These are phyloP conservation scores for Clathrospora elynae DNA, from an alignment of 2,329 filamentous ascomycete species.

Conservation along the genomic window DNA sequence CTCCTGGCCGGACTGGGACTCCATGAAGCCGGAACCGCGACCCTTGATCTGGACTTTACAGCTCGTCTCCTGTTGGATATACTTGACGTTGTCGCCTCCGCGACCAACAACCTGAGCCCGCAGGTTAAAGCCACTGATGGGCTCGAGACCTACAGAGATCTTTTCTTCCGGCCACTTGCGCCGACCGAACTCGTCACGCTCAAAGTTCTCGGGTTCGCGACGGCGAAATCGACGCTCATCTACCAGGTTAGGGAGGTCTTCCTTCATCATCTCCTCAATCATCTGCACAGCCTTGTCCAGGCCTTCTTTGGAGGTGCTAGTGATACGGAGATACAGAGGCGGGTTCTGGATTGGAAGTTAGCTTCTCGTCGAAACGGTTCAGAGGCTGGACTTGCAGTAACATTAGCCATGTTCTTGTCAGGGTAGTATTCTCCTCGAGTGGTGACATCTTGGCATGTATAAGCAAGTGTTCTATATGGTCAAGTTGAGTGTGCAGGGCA, in stretches of 20 bases:
- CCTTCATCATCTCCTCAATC: slow-evolving; percentile 94
- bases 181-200: slow-evolving; percentile 90
- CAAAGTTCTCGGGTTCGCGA: slow-evolving; percentile 77
- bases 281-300: slow-evolving; percentile 84
- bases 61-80: slow-evolving; percentile 93
- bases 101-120: slow-evolving; percentile 95
- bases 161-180: slow-evolving; percentile 99
- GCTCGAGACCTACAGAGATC: slow-evolving; percentile 88
- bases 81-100: slow-evolving; percentile 94
- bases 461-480: slow-evolving; percentile 62
- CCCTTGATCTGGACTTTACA: slow-evolving; percentile 99
- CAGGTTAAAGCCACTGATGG: slow-evolving; percentile 91
- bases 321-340: slow-evolving; percentile 92
- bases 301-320: slow-evolving; percentile 88
- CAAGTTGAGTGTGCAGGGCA: slow-evolving; percentile 72
- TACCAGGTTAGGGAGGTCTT: slow-evolving; percentile 92
- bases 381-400: slow-evolving; percentile 64
- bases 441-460: slow-evolving; percentile 88
- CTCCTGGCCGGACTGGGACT: slow-evolving; percentile 83
- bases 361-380: not conserved
- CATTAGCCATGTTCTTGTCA: slow-evolving; percentile 95
- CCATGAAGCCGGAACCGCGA: slow-evolving; percentile 90
- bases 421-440: slow-evolving; percentile 96
- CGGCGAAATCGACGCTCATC: slow-evolving; percentile 92
- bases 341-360: slow-evolving; percentile 68